Base-by-base conservation (phyloP, 2,329 filamentous ascomycete species). In the Fulvia fulva region DNA sequence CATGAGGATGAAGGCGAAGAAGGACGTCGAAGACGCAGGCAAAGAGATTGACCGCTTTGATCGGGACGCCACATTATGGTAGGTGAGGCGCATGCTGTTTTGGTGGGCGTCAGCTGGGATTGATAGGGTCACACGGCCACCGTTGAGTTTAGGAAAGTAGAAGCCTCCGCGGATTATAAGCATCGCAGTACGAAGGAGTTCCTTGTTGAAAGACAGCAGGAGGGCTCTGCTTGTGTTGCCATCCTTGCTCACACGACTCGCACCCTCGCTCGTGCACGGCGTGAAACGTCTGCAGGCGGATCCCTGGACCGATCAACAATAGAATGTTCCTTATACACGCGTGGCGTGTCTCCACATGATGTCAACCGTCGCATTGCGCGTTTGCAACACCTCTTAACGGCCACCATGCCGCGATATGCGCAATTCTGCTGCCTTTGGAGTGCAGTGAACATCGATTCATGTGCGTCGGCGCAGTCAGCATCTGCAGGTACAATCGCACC, bases 1-100 rank as follows among this genome's bases (percentile, higher is more conserved):
- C 75, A 99, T 99, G 94, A 87, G 94, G 4, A 99, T 99, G 94
- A 99, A 99, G 82, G 93, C 93, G 30, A 96, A 97, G 83, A 99
- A 99, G 80, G 94, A 99, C 73, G 87, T 97, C 41, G 93, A 97
- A 75, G 94, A 99, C 77, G 88, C 87, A 1, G 91, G 92, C 57
- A 95, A 91, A 77, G 94, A 99, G 74, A 75, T 99, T 68, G 83
- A 83, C 67, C 81, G 94, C 67, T 99, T 99, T 76, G 94, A 99
- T 76, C 83, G 86, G 63, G 92, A 96, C 75, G 84, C 86, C 68
- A 87, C 88, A 57, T 83, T 90, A 26, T 87, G 84, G 83, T 86
- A 51, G 32, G 46, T 51, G 44, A 56, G 54, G 46, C 54, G 46
- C 25, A 22, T 5, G 37, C 32, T 51, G 54, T 56, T 56, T 51